Evolutionary conservation across 768 basidiomycete genomes (phyloP).

Genomic region (Amanita rubescens): DNA sequence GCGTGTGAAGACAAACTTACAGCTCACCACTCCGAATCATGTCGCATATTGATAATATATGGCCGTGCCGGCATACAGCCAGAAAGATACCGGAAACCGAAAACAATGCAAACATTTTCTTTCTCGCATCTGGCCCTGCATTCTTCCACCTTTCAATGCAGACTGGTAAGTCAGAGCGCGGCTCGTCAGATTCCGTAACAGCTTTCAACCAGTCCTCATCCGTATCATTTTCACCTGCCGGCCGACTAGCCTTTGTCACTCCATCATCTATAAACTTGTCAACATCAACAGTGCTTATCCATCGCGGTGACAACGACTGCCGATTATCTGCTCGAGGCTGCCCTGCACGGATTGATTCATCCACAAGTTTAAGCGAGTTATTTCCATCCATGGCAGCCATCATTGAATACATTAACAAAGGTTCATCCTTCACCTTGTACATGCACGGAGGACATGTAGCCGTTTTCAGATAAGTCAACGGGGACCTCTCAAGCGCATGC

Average conservation of each 20-base stretch:
- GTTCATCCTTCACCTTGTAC: background rate
- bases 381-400: background rate
- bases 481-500: background rate
- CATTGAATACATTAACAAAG: background rate
- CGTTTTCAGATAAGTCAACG: background rate
- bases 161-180: constrained; percentile 11
- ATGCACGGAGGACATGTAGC: constrained; percentile 1
- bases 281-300: constrained; percentile 13
- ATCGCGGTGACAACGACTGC: background rate
- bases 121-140: constrained; percentile 18
- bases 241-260: constrained; percentile 11
- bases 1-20: constrained; percentile 23
- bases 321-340: background rate
- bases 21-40: constrained; percentile 29
- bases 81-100: constrained; percentile 32
- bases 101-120: constrained; percentile 28
- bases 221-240: too few species aligned
- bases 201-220: too few species aligned
- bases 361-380: background rate
- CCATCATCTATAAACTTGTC: constrained; percentile 23
- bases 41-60: constrained; percentile 22
- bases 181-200: too few species aligned
- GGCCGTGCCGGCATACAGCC: constrained; percentile 25
- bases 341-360: background rate
- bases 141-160: constrained; percentile 22